phyloP scores from a whole-genome alignment of 345 rosid genomes.

The Brassica rapa region DNA sequence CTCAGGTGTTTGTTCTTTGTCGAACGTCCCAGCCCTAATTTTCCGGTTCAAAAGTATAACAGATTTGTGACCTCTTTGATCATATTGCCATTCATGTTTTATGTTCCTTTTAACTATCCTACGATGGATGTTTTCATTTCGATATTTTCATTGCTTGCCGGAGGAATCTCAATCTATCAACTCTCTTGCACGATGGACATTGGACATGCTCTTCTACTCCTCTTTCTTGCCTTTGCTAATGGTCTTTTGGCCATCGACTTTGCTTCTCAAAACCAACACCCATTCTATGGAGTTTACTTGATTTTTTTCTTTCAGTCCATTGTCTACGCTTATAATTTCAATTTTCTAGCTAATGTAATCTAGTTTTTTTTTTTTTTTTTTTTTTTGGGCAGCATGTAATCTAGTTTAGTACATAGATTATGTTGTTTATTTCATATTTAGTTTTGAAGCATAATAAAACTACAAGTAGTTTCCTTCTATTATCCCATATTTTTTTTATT shows the following conservation, averaged over 20 bases:
- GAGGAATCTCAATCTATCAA: constrained; percentile 17
- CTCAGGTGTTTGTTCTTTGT: constrained; percentile 1
- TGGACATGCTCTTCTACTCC: constrained; percentile 10
- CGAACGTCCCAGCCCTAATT: background rate
- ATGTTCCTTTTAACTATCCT: constrained; percentile 11
- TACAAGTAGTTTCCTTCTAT: background rate
- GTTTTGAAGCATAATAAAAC: background rate
- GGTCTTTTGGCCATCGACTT: background rate
- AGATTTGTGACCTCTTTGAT: background rate
- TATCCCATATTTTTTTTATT: background rate
- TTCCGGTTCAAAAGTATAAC: background rate
- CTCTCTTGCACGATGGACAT: constrained; percentile 10
- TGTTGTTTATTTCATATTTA: too few relatives aligned
- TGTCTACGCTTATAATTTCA: background rate
- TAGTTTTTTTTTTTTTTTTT: background rate
- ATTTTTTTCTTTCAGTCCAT: background rate
- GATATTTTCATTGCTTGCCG: background rate
- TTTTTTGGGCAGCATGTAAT: background rate
- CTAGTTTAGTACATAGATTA: background rate
- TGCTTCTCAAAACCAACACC: background rate
- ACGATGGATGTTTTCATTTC: background rate
- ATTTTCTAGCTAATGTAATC: background rate
- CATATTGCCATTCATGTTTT: constrained; percentile 15
- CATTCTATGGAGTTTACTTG: background rate
- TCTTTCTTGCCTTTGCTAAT: background rate